Percentiles rank a stretch among this genome's conserved stretches.
phyloP scores from a whole-genome alignment of 2,329 filamentous ascomycete genomes.

The Ceratocystis destructans region DNA sequence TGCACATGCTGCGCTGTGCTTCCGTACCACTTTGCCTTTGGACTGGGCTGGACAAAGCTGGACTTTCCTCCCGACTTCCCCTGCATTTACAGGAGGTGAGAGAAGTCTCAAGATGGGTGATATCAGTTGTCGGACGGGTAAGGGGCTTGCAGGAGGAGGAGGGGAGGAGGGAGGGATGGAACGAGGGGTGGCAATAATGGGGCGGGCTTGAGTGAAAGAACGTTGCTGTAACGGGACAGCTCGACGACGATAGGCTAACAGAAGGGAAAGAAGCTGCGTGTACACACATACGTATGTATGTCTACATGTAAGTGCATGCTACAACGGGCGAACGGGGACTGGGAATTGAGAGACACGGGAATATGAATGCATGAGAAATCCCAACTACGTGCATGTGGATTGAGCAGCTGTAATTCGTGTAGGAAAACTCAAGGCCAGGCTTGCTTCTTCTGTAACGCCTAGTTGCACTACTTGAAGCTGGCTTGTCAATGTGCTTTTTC shows the following conservation, averaged over 20 bases:
- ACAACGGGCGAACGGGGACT: not conserved
- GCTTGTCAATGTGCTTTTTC: not conserved
- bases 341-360: not conserved
- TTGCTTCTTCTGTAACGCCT: not conserved
- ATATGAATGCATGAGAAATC: not conserved
- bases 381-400: not conserved
- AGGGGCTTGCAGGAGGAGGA: slow-evolving; percentile 1
- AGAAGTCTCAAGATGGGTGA: not conserved
- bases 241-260: not conserved
- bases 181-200: not conserved
- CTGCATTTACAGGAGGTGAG: not conserved
- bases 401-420: not conserved
- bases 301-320: not conserved
- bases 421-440: not conserved
- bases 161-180: not conserved
- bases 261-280: not conserved
- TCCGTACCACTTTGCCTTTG: not conserved
- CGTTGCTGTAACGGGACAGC: not conserved
- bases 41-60: not conserved
- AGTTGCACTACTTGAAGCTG: not conserved
- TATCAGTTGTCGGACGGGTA: not conserved
- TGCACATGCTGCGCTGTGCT: not conserved
- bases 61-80: not conserved
- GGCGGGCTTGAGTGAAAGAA: not conserved
- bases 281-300: not conserved